Conservation (phyloP, 192 early-diverging fungal genomes). For the Entomortierella beljakovae region DNA sequence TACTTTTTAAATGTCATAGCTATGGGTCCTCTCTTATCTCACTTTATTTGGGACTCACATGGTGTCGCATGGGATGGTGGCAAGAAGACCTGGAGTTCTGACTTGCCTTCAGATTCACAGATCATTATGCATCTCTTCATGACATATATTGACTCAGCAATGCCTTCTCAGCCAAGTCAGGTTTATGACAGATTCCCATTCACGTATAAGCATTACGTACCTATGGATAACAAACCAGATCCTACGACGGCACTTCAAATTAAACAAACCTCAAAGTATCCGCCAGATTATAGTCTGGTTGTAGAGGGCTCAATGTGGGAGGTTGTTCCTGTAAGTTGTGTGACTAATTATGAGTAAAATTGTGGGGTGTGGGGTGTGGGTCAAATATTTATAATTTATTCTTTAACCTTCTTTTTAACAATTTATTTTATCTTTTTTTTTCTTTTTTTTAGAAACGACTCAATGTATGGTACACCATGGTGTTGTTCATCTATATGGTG, state of each 20-base stretch:
- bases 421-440: constrained; percentile 23
- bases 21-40: constrained; percentile 39
- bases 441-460: constrained; percentile 36
- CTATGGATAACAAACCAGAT: constrained; percentile 62
- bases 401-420: no score
- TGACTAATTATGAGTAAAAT: no score
- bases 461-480: constrained; percentile 57
- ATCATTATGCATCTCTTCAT: constrained; percentile 73
- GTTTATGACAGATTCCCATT: constrained; percentile 62
- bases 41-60: constrained; percentile 49
- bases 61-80: constrained; percentile 37
- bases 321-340: constrained; percentile 56
- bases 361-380: no score
- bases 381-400: no score
- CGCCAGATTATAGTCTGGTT: constrained; percentile 66
- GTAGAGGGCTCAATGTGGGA: constrained; percentile 67
- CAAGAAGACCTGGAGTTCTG: constrained; percentile 28
- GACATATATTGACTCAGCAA: constrained; percentile 67
- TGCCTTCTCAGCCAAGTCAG: constrained; percentile 57
- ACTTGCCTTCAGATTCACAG: constrained; percentile 65
- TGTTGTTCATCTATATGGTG: constrained; percentile 66
- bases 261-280: constrained; percentile 61
- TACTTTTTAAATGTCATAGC: constrained; percentile 5
- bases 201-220: constrained; percentile 65
- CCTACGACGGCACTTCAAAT: constrained; percentile 62